These are phyloP conservation scores for Claviceps spartinae DNA, from an alignment of 2,329 filamentous ascomycete genomes.

Conservation along the genomic window DNA sequence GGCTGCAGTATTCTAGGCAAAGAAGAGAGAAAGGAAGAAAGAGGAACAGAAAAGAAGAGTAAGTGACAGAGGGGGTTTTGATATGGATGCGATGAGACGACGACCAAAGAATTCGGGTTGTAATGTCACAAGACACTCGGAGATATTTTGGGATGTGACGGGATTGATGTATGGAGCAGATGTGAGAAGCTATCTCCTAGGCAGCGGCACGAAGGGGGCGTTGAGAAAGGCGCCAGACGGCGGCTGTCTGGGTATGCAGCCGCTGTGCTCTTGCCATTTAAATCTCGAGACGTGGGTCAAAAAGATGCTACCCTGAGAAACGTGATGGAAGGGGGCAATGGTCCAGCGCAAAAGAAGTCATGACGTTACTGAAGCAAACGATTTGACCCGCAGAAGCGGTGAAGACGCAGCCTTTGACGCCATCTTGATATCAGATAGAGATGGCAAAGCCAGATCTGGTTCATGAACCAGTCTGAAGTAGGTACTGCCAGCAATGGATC, in stretches of 20 bases:
- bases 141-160: background rate
- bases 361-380: background rate
- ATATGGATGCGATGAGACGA: background rate
- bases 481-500: background rate
- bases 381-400: background rate
- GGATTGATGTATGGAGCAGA: background rate
- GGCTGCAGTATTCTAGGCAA: constrained; percentile 2
- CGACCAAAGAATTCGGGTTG: background rate
- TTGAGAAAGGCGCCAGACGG: background rate
- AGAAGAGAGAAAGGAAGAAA: constrained; percentile 7
- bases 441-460: background rate
- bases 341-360: background rate
- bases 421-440: background rate
- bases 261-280: background rate
- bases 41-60: too few relatives aligned
- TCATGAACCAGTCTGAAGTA: background rate
- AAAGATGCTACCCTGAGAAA: background rate
- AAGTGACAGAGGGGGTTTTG: too few relatives aligned
- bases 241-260: background rate
- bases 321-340: background rate
- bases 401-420: background rate
- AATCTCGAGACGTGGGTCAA: background rate
- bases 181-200: background rate
- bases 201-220: background rate
- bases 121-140: background rate